A percentile compares a stretch with the other conserved stretches of the same genome.
These are phyloP conservation scores for Paulownia fortunei DNA, from an alignment of 257 asterid species.

Conservation along the genomic window DNA sequence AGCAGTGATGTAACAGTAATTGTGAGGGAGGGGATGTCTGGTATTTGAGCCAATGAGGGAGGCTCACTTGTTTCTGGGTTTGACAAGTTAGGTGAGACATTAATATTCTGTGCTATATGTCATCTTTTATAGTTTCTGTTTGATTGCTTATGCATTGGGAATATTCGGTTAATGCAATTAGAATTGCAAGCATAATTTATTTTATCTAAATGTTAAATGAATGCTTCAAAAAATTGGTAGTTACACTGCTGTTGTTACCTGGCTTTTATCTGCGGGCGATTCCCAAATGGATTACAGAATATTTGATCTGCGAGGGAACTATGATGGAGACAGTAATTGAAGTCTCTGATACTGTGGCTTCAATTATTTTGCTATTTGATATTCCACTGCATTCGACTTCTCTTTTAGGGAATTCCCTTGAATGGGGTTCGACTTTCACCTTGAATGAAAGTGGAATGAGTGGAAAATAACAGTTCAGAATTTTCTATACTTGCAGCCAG, in stretches of 20 bases:
- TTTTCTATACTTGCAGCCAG: too few relatives aligned
- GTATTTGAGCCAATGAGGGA: constrained; percentile 13
- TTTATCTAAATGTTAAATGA: not conserved
- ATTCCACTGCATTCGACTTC: too few relatives aligned
- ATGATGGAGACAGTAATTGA: too few relatives aligned
- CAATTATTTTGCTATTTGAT: too few relatives aligned
- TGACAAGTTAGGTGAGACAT: constrained; percentile 27
- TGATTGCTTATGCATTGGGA: constrained; percentile 25
- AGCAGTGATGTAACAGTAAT: constrained; percentile 41
- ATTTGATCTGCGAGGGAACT: too few relatives aligned
- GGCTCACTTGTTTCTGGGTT: constrained; percentile 1
- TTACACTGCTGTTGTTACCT: not conserved
- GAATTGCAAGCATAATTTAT: not conserved
- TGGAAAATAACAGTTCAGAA: too few relatives aligned
- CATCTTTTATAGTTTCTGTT: constrained; percentile 18
- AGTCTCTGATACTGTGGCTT: too few relatives aligned
- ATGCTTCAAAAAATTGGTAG: not conserved
- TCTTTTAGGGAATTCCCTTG: too few relatives aligned
- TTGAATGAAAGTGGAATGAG: too few relatives aligned
- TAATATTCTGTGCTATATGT: constrained; percentile 17
- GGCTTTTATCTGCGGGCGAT: not conserved
- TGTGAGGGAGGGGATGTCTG: not conserved
- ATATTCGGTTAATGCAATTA: constrained; percentile 10
- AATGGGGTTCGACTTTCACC: too few relatives aligned
- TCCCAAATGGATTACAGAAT: not conserved